Conservation (phyloP, 2,329 filamentous ascomycete genomes). For the Aspergillus fructus region DNA sequence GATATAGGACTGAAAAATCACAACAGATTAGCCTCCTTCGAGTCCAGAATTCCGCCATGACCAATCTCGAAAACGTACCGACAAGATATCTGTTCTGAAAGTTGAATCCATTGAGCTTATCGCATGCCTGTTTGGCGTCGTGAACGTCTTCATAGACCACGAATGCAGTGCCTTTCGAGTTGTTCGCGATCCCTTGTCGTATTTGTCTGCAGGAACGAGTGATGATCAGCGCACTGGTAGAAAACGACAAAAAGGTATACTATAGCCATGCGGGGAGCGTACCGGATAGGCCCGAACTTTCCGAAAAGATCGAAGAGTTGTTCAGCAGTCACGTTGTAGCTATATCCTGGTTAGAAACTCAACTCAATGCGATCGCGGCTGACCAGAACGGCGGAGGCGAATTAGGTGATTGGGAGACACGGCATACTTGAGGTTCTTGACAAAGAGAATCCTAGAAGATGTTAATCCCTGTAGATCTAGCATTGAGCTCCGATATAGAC, state of each 20-base stretch:
- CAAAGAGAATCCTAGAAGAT: slow-evolving; percentile 85
- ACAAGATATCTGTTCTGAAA: slow-evolving; percentile 99
- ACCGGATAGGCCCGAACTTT: slow-evolving; percentile 95
- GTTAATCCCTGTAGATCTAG: slow-evolving; percentile 8
- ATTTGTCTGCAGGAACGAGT: slow-evolving; percentile 71
- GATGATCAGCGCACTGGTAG: slow-evolving; percentile 5
- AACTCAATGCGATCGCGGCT: neutral
- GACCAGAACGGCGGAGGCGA: neutral
- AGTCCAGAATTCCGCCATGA: neutral
- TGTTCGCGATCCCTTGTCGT: slow-evolving; percentile 93
- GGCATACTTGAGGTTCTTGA: slow-evolving; percentile 94
- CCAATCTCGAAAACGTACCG: slow-evolving; percentile 60
- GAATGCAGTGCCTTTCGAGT: slow-evolving; percentile 97
- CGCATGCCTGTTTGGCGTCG: slow-evolving; percentile 98
- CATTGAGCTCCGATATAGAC: neutral
- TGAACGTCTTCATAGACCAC: slow-evolving; percentile 99
- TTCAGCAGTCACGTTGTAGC: slow-evolving; percentile 98
- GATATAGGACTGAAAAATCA: slow-evolving; percentile 61
- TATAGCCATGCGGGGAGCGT: slow-evolving; percentile 42
- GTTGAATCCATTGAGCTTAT: slow-evolving; percentile 99
- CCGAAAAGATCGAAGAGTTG: slow-evolving; percentile 98
- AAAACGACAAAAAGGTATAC: slow-evolving; percentile 7
- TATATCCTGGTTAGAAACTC: slow-evolving; percentile 38
- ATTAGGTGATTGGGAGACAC: slow-evolving; percentile 5
- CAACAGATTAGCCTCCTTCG: slow-evolving; percentile 7